phyloP scores from a whole-genome alignment of 768 basidiomycete genomes.

The Lactarius deliciosus region DNA sequence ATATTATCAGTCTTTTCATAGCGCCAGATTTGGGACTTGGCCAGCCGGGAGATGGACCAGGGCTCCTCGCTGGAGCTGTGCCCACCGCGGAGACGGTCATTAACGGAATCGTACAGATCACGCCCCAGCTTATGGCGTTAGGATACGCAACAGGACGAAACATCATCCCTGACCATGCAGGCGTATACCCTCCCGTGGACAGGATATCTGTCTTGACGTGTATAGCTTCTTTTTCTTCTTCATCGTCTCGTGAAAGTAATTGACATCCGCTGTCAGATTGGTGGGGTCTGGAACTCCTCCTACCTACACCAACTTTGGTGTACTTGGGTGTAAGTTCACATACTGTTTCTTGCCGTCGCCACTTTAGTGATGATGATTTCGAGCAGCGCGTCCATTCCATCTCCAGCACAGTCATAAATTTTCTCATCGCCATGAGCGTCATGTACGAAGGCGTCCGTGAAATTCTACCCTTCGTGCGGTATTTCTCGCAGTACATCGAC shows the following conservation, averaged over 20 bases:
- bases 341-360: not conserved
- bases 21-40: conserved; percentile 70
- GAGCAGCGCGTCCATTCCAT: conserved; percentile 59
- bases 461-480: conserved; percentile 81
- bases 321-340: conserved; percentile 52
- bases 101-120: conserved; percentile 66
- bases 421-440: conserved; percentile 69
- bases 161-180: conserved; percentile 64
- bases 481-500: conserved; percentile 76
- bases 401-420: conserved; percentile 61
- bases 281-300: conserved; percentile 83
- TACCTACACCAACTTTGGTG: conserved; percentile 68
- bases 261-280: conserved; percentile 54
- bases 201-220: conserved; percentile 78
- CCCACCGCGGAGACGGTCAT: conserved; percentile 74
- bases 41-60: conserved; percentile 64
- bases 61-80: conserved; percentile 70
- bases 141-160: conserved; percentile 73
- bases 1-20: conserved; percentile 57
- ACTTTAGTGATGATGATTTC: conserved; percentile 15
- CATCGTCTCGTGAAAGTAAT: not conserved
- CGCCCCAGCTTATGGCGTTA: conserved; percentile 73
- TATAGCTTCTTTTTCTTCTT: conserved; percentile 40
- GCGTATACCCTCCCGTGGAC: conserved; percentile 70
- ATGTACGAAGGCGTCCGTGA: conserved; percentile 76